These are phyloP conservation scores for Chytriomyces sp. DNA, from an alignment of 192 early-diverging fungal genomes.

Conservation along the genomic window DNA sequence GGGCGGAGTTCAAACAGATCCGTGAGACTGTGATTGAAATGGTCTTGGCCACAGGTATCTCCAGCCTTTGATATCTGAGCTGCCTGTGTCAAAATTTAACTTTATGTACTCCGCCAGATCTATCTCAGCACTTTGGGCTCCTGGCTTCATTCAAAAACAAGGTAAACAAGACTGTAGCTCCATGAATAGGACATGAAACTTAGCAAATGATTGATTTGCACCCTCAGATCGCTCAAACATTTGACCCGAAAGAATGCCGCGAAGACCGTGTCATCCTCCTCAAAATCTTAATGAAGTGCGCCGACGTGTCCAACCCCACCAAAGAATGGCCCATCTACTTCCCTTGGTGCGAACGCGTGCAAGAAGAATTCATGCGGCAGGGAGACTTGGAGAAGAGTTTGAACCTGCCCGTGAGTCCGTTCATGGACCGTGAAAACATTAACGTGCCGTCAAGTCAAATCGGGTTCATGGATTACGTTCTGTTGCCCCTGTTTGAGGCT, in stretches of 20 bases:
- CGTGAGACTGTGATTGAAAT: slow-evolving; percentile 56
- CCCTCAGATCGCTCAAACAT: slow-evolving; percentile 41
- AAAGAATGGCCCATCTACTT: slow-evolving; percentile 50
- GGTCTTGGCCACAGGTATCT: slow-evolving; percentile 62
- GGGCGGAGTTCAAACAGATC: slow-evolving; percentile 41
- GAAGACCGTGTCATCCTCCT: slow-evolving; percentile 55
- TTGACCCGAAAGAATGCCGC: slow-evolving; percentile 46
- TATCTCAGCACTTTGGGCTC: slow-evolving; percentile 56
- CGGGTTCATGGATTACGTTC: slow-evolving; percentile 57
- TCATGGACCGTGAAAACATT: slow-evolving; percentile 58
- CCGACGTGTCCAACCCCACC: slow-evolving; percentile 62
- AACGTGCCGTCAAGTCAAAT: slow-evolving; percentile 57
- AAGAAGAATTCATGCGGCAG: slow-evolving; percentile 57
- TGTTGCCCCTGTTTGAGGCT: slow-evolving; percentile 50
- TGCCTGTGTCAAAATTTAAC: slow-evolving; percentile 30
- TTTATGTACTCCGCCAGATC: slow-evolving; percentile 17
- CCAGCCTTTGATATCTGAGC: slow-evolving; percentile 40
- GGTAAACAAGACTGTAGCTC: slow-evolving; percentile 9
- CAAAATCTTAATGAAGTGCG: slow-evolving; percentile 62
- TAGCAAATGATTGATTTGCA: neutral
- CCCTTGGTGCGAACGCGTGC: slow-evolving; percentile 47
- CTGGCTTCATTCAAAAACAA: slow-evolving; percentile 61
- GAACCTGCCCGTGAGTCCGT: slow-evolving; percentile 50
- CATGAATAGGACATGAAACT: neutral
- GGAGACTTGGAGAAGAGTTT: slow-evolving; percentile 57